Base-by-base conservation (phyloP, 108 stramenopile genomes). In the Cyclostephanos tholiformis region DNA sequence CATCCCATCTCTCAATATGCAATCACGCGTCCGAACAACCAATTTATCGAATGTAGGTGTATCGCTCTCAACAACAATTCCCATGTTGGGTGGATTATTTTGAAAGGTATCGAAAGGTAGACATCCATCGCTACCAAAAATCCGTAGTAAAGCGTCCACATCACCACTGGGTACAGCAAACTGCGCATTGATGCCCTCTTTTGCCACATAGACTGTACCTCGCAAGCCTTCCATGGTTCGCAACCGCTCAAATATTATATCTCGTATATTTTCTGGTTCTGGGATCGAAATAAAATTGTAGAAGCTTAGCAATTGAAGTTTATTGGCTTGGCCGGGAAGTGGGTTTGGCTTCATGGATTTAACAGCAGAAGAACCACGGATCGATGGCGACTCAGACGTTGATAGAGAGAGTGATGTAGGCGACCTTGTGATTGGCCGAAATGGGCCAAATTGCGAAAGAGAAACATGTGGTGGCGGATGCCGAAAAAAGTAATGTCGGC, bases 121-220 rank as follows among this genome's bases (percentile, higher is more conserved):
- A 41, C 76, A 82, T 35, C 60, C 79, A 36, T 63, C 65, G 57
- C 71, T 67, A 53, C 71, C 71, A 63, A 77, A 82, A 29, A 57
- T 30, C 30, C 63, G 22, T 58, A 84, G 32, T 41, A 82, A 67
- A 16, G 23, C 53, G 22, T 73, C 53, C 46, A 85, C 50, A 48
- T 82, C 62, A 26, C 83, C 80, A 20, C 63, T 43, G 29, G 95
- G 95, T n/a, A 96, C 87, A 6, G 92, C 88, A 76, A 96, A 85
- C 82, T 96, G 95, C n/a, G 90, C 90, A 74, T 96, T 96, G 65
- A 96, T 71, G 6, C 95, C 95, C 62, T 96, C 95, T 5, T 56
- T 65, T 16, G 95, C 95, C 25, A 94, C 68, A 74, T 94, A 94
- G 8, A 92, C 84, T 13, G 84, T 85, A 4, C 87, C 87, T 25